phyloP scores from a whole-genome alignment of 164 flowering plant species.

The Brasenia schreberi region DNA sequence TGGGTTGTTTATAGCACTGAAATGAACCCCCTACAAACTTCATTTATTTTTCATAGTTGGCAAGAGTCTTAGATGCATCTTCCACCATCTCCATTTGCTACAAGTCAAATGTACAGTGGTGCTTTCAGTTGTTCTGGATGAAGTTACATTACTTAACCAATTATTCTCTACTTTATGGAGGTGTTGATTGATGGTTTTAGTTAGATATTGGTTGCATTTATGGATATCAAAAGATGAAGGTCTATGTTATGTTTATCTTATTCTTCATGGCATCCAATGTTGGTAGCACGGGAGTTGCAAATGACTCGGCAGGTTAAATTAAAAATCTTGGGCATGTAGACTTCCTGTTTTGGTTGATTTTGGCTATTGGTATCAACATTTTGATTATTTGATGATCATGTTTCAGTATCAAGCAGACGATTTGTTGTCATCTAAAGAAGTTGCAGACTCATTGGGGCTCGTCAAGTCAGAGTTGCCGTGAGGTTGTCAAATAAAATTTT shows the following conservation, averaged over 20 bases:
- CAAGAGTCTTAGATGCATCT: too few species aligned
- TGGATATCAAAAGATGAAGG: background rate
- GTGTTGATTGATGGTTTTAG: background rate
- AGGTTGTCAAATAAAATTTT: too few species aligned
- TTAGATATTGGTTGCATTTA: background rate
- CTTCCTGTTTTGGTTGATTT: background rate
- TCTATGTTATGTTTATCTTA: background rate
- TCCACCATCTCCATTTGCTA: too few species aligned
- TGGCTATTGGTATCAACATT: background rate
- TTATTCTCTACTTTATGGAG: background rate
- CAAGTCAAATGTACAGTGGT: background rate
- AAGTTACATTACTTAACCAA: background rate
- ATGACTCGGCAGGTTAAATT: background rate
- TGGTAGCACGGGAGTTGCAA: background rate
- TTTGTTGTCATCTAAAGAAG: conserved; percentile 36
- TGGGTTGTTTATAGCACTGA: too few species aligned
- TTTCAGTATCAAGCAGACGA: conserved; percentile 64
- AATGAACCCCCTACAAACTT: too few species aligned
- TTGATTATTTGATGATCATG: background rate
- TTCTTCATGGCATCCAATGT: background rate
- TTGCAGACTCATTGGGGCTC: conserved; percentile 69
- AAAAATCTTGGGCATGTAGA: too few species aligned
- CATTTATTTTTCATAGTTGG: too few species aligned
- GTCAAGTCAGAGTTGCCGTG: conserved; percentile 37
- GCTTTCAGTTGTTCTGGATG: background rate